These are phyloP conservation scores for Phalaenopsis equestris DNA, from an alignment of 106 monocot species.

Conservation along the genomic window DNA sequence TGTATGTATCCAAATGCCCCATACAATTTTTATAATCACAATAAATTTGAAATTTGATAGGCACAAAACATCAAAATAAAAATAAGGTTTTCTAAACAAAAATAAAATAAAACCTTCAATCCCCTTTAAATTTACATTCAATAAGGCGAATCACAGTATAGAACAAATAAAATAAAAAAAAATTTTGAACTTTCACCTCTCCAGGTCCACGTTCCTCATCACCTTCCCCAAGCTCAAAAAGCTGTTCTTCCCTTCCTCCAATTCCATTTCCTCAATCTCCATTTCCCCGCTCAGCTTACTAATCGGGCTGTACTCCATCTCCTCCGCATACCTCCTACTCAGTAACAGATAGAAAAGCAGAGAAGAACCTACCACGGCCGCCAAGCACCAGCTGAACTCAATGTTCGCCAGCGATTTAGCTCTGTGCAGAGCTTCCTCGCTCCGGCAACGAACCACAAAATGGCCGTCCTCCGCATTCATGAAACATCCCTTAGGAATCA, in stretches of 20 bases:
- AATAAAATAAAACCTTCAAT: too few species aligned
- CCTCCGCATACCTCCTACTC: conserved; percentile 6
- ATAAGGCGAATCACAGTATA: too few species aligned
- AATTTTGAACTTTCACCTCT: conserved; percentile 10
- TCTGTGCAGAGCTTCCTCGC: conserved; percentile 25
- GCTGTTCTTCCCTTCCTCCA: conserved; percentile 28
- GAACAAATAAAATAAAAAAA: too few species aligned
- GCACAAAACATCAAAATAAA: too few species aligned
- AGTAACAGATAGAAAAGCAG: conserved; percentile 35
- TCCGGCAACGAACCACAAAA: conserved; percentile 39
- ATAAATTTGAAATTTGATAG: too few species aligned
- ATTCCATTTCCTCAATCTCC: neutral
- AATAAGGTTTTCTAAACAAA: too few species aligned
- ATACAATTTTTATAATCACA: too few species aligned
- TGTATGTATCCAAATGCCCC: too few species aligned
- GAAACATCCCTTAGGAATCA: conserved; percentile 43
- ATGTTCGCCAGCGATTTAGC: conserved; percentile 56
- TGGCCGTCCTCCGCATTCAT: conserved; percentile 49
- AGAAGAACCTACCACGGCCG: conserved; percentile 24
- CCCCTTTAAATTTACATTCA: too few species aligned
- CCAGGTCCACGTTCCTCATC: conserved; percentile 14
- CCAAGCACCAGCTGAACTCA: conserved; percentile 50
- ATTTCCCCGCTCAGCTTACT: neutral
- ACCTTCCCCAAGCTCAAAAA: conserved; percentile 25
- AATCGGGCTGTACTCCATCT: conserved; percentile 12